Conservation (phyloP, 2,329 filamentous ascomycete genomes). For the Fusarium chlamydosporum region DNA sequence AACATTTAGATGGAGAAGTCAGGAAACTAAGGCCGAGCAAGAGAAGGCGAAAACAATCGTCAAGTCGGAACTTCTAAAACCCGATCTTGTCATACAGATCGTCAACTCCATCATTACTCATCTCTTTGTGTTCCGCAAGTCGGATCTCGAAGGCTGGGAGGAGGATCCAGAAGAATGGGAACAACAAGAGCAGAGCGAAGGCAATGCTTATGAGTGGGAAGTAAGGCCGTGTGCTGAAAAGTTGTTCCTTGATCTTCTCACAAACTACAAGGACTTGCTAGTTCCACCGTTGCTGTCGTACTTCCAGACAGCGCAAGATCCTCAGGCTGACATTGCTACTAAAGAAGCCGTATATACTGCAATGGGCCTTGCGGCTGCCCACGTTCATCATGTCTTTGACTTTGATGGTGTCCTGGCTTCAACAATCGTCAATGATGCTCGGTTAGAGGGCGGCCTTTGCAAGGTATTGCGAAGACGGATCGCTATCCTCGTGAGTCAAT, state of each 20-base stretch:
- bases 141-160: slow-evolving; percentile 92
- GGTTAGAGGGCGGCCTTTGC: slow-evolving; percentile 72
- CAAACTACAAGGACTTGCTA: slow-evolving; percentile 87
- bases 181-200: slow-evolving; percentile 85
- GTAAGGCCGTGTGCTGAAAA: slow-evolving; percentile 94
- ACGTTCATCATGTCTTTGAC: slow-evolving; percentile 80
- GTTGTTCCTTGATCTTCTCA: slow-evolving; percentile 90
- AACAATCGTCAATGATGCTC: slow-evolving; percentile 83
- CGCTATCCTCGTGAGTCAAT: slow-evolving; percentile 89
- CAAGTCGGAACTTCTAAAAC: slow-evolving; percentile 80
- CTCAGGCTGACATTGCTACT: slow-evolving; percentile 76
- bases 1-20: slow-evolving; percentile 85
- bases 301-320: slow-evolving; percentile 81
- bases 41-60: slow-evolving; percentile 76
- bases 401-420: slow-evolving; percentile 84
- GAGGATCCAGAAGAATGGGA: slow-evolving; percentile 98
- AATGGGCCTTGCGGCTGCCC: slow-evolving; percentile 85
- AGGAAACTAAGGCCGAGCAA: slow-evolving; percentile 82
- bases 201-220: slow-evolving; percentile 91
- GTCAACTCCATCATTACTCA: slow-evolving; percentile 88
- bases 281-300: slow-evolving; percentile 84
- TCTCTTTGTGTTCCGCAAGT: slow-evolving; percentile 88
- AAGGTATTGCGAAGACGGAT: slow-evolving; percentile 90
- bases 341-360: slow-evolving; percentile 97
- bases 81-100: slow-evolving; percentile 82